phyloP scores from a whole-genome alignment of 768 basidiomycete genomes.

The Mycena metata region DNA sequence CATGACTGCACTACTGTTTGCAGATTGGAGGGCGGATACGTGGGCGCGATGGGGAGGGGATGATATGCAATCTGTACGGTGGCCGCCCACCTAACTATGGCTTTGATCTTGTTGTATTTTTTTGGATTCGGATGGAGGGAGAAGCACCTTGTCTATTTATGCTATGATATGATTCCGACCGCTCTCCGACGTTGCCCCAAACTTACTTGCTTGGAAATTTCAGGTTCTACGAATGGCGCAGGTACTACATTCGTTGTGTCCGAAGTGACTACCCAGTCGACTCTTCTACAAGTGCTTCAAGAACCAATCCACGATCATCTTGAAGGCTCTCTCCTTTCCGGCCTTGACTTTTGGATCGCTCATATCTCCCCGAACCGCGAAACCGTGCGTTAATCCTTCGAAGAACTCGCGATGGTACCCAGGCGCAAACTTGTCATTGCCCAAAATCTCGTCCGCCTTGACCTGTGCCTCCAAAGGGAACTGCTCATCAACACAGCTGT shows the following conservation, averaged over 20 bases:
- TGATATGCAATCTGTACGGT: constrained; percentile 43
- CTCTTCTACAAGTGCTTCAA: no score
- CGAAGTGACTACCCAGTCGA: no score
- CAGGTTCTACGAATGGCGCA: no score
- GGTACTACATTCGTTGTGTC: no score
- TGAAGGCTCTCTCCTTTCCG: no score
- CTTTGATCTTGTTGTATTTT: constrained; percentile 35
- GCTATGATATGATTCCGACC: not conserved
- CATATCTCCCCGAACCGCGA: constrained; percentile 10
- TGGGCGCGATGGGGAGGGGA: constrained; percentile 62
- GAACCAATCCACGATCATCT: no score
- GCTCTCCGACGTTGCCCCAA: no score
- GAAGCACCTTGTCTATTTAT: constrained; percentile 8
- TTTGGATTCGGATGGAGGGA: constrained; percentile 1
- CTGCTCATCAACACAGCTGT: constrained; percentile 17
- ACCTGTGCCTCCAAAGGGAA: constrained; percentile 18
- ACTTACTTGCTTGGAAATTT: no score
- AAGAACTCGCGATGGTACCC: constrained; percentile 14
- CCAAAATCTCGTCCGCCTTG: constrained; percentile 17
- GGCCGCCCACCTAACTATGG: constrained; percentile 55
- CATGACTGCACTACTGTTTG: constrained; percentile 50
- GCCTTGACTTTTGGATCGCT: constrained; percentile 10
- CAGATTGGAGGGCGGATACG: constrained; percentile 53
- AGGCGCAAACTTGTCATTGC: constrained; percentile 6
- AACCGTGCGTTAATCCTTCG: constrained; percentile 13